These are phyloP conservation scores for Euryodendron excelsum DNA, from an alignment of 148 eudicot genomes.

Conservation along the genomic window DNA sequence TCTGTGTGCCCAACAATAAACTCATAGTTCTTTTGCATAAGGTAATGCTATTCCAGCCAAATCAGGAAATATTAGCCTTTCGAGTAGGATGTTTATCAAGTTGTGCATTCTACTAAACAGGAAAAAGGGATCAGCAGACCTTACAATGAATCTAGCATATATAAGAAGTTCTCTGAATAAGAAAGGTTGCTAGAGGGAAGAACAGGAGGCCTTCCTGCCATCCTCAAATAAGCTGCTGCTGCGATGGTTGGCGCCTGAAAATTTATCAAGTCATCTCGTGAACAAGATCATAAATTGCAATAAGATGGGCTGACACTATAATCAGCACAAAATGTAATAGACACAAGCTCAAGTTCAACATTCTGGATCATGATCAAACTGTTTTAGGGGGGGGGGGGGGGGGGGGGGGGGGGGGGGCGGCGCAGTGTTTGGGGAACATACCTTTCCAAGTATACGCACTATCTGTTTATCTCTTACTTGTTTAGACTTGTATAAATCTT, in stretches of 20 bases:
- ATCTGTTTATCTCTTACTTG: conserved; percentile 97
- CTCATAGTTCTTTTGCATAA: neutral
- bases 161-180: conserved; percentile 91
- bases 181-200: conserved; percentile 94
- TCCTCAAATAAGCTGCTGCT: conserved; percentile 94
- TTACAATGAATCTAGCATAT: conserved; percentile 98
- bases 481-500: conserved; percentile 89
- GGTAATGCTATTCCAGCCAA: neutral
- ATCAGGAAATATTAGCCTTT: neutral
- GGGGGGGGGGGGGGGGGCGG: too few relatives aligned
- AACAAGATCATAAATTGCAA: neutral
- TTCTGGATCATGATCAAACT: neutral
- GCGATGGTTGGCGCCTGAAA: conserved; percentile 84
- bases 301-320: neutral
- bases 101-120: neutral
- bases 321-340: neutral
- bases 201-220: conserved; percentile 97
- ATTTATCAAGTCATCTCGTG: neutral
- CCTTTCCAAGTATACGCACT: conserved; percentile 97
- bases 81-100: neutral
- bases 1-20: neutral
- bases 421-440: too few relatives aligned
- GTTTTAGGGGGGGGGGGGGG: too few relatives aligned
- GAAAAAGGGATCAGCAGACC: conserved; percentile 25
- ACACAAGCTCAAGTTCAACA: neutral